phyloP scores from a whole-genome alignment of 768 basidiomycete species.

The Lactarius evosmus region DNA sequence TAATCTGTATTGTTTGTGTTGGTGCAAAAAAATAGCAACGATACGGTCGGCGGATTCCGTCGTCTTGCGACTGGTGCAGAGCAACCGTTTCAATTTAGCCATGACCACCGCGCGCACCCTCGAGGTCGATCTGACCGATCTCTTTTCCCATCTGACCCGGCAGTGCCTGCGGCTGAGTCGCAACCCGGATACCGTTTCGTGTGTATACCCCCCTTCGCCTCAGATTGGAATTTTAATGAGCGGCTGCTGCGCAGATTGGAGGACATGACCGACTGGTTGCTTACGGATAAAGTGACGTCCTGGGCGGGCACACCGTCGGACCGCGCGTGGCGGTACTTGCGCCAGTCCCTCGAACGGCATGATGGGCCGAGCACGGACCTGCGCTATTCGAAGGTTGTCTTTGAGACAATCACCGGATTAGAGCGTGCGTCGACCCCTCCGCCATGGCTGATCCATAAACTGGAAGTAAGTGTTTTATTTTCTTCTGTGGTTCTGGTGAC shows the following conservation, averaged over 20 bases:
- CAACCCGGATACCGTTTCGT: constrained; percentile 59
- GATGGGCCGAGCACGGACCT: constrained; percentile 70
- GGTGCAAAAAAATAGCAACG: constrained; percentile 40
- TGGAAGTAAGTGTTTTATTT: constrained; percentile 53
- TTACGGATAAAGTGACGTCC: constrained; percentile 72
- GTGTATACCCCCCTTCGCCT: constrained; percentile 31
- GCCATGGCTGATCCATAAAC: constrained; percentile 74
- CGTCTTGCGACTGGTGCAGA: constrained; percentile 73
- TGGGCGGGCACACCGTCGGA: constrained; percentile 82
- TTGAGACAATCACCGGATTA: constrained; percentile 71
- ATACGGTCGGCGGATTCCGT: constrained; percentile 53
- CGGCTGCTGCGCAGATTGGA: constrained; percentile 49
- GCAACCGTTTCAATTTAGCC: constrained; percentile 75
- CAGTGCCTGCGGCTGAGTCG: constrained; percentile 77
- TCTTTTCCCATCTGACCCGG: constrained; percentile 73
- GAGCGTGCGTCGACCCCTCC: constrained; percentile 65
- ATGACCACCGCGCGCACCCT: constrained; percentile 72
- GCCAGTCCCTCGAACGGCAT: constrained; percentile 71
- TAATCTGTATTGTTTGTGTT: constrained; percentile 28
- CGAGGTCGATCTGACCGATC: constrained; percentile 80
- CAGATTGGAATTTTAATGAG: constrained; percentile 10
- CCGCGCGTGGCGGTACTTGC: constrained; percentile 86
- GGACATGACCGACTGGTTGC: constrained; percentile 76
- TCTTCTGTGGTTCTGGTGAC: background rate
- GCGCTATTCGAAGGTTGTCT: constrained; percentile 69